A percentile compares a stretch with the other conserved stretches of the same genome.
These are phyloP conservation scores for Pisolithus tinctorius DNA, from an alignment of 768 basidiomycete genomes.

Conservation along the genomic window DNA sequence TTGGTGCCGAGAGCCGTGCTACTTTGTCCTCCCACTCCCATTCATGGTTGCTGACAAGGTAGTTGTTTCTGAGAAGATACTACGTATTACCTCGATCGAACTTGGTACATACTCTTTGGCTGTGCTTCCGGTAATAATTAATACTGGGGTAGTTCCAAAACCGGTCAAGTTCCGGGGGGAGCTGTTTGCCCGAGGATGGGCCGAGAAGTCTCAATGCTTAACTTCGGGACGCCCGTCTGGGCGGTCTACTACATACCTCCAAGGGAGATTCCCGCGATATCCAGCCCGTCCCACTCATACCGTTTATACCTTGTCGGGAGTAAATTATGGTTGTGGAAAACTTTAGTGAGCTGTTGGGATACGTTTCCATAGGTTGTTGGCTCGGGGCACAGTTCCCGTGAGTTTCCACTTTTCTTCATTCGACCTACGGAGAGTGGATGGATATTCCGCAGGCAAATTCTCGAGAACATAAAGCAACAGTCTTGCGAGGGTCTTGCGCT, in stretches of 20 bases:
- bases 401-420: conserved; percentile 27
- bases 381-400: conserved; percentile 85
- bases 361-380: conserved; percentile 72
- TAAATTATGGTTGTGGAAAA: conserved; percentile 15
- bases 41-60: background rate
- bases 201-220: no score
- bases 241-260: no score
- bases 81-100: no score
- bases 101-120: no score
- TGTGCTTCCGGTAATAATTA: no score
- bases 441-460: conserved; percentile 54
- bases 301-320: background rate
- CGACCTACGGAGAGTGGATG: conserved; percentile 6
- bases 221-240: no score
- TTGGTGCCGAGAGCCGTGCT: background rate
- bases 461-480: conserved; percentile 68
- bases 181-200: no score
- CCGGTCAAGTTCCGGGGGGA: no score
- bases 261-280: background rate
- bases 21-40: background rate
- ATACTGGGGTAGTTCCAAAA: no score
- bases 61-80: no score
- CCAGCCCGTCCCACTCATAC: background rate
- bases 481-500: conserved; percentile 89
- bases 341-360: conserved; percentile 63